Evolutionary conservation across 768 basidiomycete species (phyloP).

Genomic region (Kockovaella imperatae): DNA sequence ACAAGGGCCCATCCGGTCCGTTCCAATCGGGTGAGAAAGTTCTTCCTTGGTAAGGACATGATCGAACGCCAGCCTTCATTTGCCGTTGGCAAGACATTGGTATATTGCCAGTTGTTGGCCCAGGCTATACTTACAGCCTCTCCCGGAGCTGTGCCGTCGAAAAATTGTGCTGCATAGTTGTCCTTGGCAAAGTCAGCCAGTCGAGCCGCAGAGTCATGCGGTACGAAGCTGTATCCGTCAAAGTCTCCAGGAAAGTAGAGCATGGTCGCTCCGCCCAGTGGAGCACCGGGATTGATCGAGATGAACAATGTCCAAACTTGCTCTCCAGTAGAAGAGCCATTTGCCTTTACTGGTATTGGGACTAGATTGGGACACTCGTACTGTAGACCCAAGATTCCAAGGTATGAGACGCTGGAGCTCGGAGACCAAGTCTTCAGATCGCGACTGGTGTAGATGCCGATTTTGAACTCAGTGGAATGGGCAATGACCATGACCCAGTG

Average conservation of each 20-base stretch:
- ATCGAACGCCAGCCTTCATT: conserved; percentile 28
- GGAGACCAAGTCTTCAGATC: conserved; percentile 31
- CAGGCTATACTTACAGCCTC: conserved; percentile 24
- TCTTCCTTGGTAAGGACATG: conserved; percentile 27
- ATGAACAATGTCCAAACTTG: conserved; percentile 17
- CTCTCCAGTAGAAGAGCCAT: conserved; percentile 1
- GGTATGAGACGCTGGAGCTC: conserved; percentile 23
- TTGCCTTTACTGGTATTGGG: conserved; percentile 16
- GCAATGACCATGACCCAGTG: conserved; percentile 39
- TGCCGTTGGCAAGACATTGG: conserved; percentile 25
- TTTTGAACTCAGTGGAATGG: conserved; percentile 17
- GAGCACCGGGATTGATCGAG: conserved; percentile 22
- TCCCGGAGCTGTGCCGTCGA: conserved; percentile 17
- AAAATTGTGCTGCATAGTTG: conserved; percentile 37
- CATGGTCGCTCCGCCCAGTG: conserved; percentile 24
- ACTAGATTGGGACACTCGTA: conserved; percentile 36
- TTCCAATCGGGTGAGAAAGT: conserved; percentile 14
- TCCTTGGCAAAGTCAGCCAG: conserved; percentile 32
- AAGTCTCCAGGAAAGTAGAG: conserved; percentile 30
- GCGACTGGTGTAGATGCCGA: conserved; percentile 32
- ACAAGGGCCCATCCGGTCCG: conserved; percentile 15
- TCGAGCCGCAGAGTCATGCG: conserved; percentile 15
- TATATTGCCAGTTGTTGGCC: conserved; percentile 36
- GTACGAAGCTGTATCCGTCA: conserved; percentile 27
- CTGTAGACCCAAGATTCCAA: conserved; percentile 21